Evolutionary conservation across 768 basidiomycete genomes (phyloP).

Genomic region (Podaxis carcinomalis): DNA sequence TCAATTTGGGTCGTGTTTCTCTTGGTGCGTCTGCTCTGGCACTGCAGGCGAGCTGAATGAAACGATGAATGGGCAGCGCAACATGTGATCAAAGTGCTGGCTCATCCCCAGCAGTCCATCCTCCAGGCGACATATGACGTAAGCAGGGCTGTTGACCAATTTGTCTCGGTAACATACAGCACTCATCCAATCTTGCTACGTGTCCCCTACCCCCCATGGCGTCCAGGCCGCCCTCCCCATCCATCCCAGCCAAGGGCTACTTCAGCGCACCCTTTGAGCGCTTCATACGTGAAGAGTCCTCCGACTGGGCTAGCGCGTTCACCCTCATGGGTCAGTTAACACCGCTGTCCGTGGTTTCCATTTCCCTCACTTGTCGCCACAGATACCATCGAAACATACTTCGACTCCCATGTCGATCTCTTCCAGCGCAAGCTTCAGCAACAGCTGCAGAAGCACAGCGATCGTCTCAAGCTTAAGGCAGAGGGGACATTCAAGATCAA

Average conservation of each 20-base stretch:
- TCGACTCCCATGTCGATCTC: constrained; percentile 84
- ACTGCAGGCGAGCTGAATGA: background rate
- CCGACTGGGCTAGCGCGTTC: constrained; percentile 77
- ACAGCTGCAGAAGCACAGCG: constrained; percentile 83
- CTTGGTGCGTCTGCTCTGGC: background rate
- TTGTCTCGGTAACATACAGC: background rate
- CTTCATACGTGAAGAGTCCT: constrained; percentile 69
- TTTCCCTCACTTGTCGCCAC: constrained; percentile 16
- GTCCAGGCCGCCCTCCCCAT: constrained; percentile 41
- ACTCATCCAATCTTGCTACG: constrained; percentile 10
- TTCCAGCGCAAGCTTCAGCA: constrained; percentile 83
- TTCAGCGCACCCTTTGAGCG: constrained; percentile 72
- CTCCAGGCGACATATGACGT: constrained; percentile 1
- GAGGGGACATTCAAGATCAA: constrained; percentile 76
- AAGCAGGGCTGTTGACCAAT: background rate
- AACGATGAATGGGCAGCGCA: background rate
- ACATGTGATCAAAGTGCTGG: background rate
- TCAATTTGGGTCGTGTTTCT: background rate
- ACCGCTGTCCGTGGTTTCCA: constrained; percentile 5
- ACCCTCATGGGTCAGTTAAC: constrained; percentile 70
- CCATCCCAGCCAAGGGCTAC: constrained; percentile 39
- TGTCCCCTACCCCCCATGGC: constrained; percentile 24
- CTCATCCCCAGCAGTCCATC: background rate
- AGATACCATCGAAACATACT: constrained; percentile 96
- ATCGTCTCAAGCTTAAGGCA: constrained; percentile 75